Base-by-base conservation (phyloP, 2,329 filamentous ascomycete species). In the Aspergillus floridensis region DNA sequence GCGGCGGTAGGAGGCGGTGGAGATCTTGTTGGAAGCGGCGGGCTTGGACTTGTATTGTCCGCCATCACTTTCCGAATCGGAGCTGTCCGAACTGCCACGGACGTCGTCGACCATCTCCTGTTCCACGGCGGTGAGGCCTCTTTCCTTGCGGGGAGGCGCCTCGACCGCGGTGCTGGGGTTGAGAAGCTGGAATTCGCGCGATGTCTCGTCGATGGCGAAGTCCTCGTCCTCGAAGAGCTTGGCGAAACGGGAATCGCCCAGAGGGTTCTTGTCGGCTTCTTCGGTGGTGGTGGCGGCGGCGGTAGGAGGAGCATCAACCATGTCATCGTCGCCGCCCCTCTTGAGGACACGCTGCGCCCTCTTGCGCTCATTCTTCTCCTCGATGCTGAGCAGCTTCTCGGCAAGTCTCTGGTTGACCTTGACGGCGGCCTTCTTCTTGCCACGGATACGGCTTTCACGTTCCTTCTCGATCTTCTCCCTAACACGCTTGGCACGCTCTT, bases 381-480 rank as follows among this genome's bases (percentile, higher is more conserved):
- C 84, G 53, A 81, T 78, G 59, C 85, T 83, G 48, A 85, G 73
- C 61, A 88, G 78, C 68, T 80, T 84, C 74, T 88, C 86, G n/a
- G 85, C 86, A 50, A 88, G 76, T 65, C 78, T 83, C 60, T 84
- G 79, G 72, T 99, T 99, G 79, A 99, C 92, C 82, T 97, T 98
- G 81, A 86, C 85, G 14, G 81, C 76, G 7, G 96, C 89, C 82
- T 96, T 97, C 81, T 96, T 97, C 77, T 88, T 92, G 65, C 93
- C 93, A 68, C 95, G 86, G 70, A 99, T 98, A 66, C 95, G 86
- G 74, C 88, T 96, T 71, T 95, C 91, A n/a, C 95, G 87, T 77
- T 98, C 93, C 79, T 97, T 96, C 72, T 96, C 92, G 64, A 99
- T 92, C 83, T 93, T 96, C 72, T 96, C 91, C 76, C 93, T 92